Conservation (phyloP, 306 rosid genomes). For the Cucurbita maxima region DNA sequence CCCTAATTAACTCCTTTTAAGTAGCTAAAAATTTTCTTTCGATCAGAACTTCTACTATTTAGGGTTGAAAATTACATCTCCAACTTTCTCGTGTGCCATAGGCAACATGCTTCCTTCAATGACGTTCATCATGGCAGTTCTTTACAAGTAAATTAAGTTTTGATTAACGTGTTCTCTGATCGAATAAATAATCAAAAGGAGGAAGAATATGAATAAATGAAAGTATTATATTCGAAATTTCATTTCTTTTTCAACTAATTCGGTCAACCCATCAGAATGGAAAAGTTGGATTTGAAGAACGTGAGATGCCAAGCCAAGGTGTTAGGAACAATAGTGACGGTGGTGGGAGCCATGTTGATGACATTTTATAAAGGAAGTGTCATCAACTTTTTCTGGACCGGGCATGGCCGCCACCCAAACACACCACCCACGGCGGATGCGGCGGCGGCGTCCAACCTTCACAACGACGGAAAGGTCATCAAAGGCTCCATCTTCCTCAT, state of each 20-base stretch:
- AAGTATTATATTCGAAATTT: no score
- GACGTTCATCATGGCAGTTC: slow-evolving; percentile 78
- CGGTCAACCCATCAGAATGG: slow-evolving; percentile 38
- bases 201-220: background rate
- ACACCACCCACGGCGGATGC: slow-evolving; percentile 13
- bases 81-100: slow-evolving; percentile 79
- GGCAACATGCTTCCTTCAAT: slow-evolving; percentile 88
- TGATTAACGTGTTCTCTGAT: background rate
- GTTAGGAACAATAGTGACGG: slow-evolving; percentile 64
- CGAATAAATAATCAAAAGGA: background rate
- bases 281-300: slow-evolving; percentile 46
- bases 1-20: background rate
- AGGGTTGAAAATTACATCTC: slow-evolving; percentile 73
- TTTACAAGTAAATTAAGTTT: slow-evolving; percentile 41
- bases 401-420: slow-evolving; percentile 26
- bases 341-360: slow-evolving; percentile 88
- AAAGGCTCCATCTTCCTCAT: slow-evolving; percentile 75
- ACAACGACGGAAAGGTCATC: slow-evolving; percentile 41
- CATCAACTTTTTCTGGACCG: slow-evolving; percentile 36
- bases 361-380: slow-evolving; percentile 82
- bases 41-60: slow-evolving; percentile 83
- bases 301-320: slow-evolving; percentile 57
- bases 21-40: background rate
- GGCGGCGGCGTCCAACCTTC: background rate
- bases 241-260: no score